Base-by-base conservation (phyloP, 192 early-diverging fungal species). In the Funneliformis geosporum region DNA sequence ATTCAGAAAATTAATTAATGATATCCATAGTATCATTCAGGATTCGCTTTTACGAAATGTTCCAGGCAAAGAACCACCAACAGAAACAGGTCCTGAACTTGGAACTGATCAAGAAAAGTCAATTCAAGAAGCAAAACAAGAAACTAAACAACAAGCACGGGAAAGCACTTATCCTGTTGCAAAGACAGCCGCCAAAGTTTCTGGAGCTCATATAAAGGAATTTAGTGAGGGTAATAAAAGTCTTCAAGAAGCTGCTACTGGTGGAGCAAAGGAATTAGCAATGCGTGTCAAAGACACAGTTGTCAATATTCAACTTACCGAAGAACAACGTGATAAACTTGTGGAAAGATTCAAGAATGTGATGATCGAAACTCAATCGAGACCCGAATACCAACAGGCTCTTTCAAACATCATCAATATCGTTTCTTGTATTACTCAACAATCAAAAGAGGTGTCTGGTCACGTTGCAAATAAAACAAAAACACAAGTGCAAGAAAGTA, bases 1-100 rank as follows among this genome's bases (percentile, higher is more conserved):
- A 73, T 90, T 90, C 82, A 83, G 89, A 23, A 62, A 69, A 21
- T 70, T 88, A 12, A 60, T 88, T 11, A 81, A 39, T 73, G 89
- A 90, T 46, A 68, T 88, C 9, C 67, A 80, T 44, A 43, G 62
- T 16, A 65, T 90, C 16, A 38, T 86, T 60, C 84, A 83, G 50
- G 86, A 85, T 6, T 46, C 75, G 21, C 71, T 84, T 38, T 28
- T 23, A 28, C 16, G 46, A 27, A 50, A 23, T 43, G 9, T 46
- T 55, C n/a, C 47, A 50, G 79, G 80, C 79, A 25, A 75, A 79
- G 67, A 75, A 68, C 28, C 75, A 38, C 16, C 74, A 62, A 7
- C 64, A 43, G 55, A 60, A 8, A 33, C 33, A 2, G 75, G 76
- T 42, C 60, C 80, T 23, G 66, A 44, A 4, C 73, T 77, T 39